Evolutionary conservation across 129 eudicot genomes (phyloP), one percentile per base, ranked within the genome.

Genomic region (Tagetes erecta): DNA sequence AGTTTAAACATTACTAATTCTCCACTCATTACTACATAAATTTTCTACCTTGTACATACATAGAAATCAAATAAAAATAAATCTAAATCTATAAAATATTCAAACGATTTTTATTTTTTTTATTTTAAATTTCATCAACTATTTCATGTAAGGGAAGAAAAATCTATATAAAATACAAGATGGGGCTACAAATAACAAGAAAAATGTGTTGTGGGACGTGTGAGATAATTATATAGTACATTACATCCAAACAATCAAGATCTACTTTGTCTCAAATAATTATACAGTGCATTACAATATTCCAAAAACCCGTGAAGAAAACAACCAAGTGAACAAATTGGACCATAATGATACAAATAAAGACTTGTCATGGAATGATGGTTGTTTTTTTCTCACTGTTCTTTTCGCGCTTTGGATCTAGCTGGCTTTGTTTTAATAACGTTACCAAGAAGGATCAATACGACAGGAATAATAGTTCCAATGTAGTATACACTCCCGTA

Each of bases 331-430:
- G 37, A 66, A n/a, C 73, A 76, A 76, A 35, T 36, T 62, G 50
- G 34, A 45, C 14, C 7, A 74, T 9, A 41, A 20, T 49, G 49
- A 33, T 53, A 63, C 78, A 73, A 44, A 45, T 13, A 33, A 20
- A 20, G 36, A 44, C 45, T 34, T 42, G 46, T 59, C 20, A 35
- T 45, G 5, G 3, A 59, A 73, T 42, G 45, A 44, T 58, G 34
- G 36, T 60, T 6, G 38, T 53, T 57, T 58, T 8, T 63, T 63
- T 33, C 72, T 91, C 85, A 91, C 76, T 92, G 77, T 75, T 83
- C 95, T 84, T 90, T 90, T 73, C 80, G 86, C 70, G 83, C 89
- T 88, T 90, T 90, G 13, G 97, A 75, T 80, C 88, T 84, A 52
- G 81, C 75, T 6, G 97, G 89, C 82, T 73, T 90, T 80, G 93